phyloP scores from a whole-genome alignment of 2,329 filamentous ascomycete species.

The Trichophyton benhamiae region DNA sequence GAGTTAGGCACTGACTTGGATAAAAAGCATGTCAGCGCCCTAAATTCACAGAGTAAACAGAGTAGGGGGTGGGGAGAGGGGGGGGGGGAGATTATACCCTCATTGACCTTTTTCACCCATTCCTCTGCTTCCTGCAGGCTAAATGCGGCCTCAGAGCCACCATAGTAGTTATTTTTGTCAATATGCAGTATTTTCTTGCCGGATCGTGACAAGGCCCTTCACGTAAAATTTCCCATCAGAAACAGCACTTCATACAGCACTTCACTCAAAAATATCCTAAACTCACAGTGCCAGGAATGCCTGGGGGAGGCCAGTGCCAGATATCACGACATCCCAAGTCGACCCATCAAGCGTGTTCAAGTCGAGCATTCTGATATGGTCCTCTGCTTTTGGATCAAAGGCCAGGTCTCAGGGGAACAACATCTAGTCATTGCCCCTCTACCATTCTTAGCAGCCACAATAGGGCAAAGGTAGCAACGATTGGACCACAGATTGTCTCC shows the following conservation, averaged over 20 bases:
- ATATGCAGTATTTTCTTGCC: conserved; percentile 84
- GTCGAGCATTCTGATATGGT: conserved; percentile 13
- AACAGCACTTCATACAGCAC: neutral
- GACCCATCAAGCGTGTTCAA: conserved; percentile 68
- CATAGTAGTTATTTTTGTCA: conserved; percentile 80
- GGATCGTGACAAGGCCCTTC: conserved; percentile 79
- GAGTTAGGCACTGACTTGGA: conserved; percentile 22
- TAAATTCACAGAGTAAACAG: neutral
- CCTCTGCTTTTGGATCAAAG: neutral
- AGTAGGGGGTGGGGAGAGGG: too few species aligned
- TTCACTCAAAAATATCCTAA: conserved; percentile 8
- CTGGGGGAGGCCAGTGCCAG: conserved; percentile 65
- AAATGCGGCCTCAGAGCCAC: conserved; percentile 71
- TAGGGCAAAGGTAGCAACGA: neutral
- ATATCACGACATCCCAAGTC: conserved; percentile 67
- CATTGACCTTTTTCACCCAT: conserved; percentile 48
- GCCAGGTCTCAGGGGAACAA: neutral
- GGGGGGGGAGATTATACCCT: conserved; percentile 21
- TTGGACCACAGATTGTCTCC: neutral
- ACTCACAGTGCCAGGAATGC: conserved; percentile 66
- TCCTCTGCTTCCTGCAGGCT: conserved; percentile 68
- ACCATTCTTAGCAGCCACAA: neutral
- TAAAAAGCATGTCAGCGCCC: conserved; percentile 16
- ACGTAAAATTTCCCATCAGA: neutral
- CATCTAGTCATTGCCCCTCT: neutral